Base-by-base conservation (phyloP, 805 yeast genomes). In the Dipodascus geniculatus region DNA sequence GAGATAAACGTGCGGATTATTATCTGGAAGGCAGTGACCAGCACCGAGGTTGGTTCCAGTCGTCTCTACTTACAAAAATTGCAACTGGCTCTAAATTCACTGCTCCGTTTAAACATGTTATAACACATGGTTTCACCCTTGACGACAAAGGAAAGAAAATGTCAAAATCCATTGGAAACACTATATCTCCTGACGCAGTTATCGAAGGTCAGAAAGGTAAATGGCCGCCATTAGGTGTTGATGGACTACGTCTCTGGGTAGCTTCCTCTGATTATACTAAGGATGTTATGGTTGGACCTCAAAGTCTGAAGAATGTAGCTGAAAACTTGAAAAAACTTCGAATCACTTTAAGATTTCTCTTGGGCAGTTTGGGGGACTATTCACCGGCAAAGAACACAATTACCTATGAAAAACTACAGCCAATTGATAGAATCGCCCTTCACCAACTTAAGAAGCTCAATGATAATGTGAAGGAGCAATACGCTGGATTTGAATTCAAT, bases 1-100 rank as follows among this genome's bases (percentile, higher is more conserved):
- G 75, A 11, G 51, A 63, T 1, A 71, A 81, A 28, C 71, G 81
- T 2, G 83, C 95, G 0, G 95, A 90, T 67, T 76, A 87, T n/a
- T 91, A 88, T 64, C 68, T 91, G 14, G 99, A 93, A 72, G 99
- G 99, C 1, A 80, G 90, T n/a, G 99, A 93, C 65, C 99, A 93
- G 68, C 99, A 93, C 65, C 78, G 99, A 56, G 99, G 99, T 0
- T 93, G 99, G 99, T 93, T 93, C 66, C 99, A 93, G 71, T 87
- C 96, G 31, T 88, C 96, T 1, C 70, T 93, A 23, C 71, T 93
- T 55, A 89, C 95, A 22, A 85, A 81, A 62, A 77, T 88, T 22
- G 85, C 85, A 38, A 58, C 71, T 0, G 62, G 61, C 2, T 70
- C 71, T 1, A 56, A 65, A 1, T n/a, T 6, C 20, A 54, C 48